Conservation (phyloP, 768 basidiomycete genomes). For the Gloeopeniophorella convolvens region DNA sequence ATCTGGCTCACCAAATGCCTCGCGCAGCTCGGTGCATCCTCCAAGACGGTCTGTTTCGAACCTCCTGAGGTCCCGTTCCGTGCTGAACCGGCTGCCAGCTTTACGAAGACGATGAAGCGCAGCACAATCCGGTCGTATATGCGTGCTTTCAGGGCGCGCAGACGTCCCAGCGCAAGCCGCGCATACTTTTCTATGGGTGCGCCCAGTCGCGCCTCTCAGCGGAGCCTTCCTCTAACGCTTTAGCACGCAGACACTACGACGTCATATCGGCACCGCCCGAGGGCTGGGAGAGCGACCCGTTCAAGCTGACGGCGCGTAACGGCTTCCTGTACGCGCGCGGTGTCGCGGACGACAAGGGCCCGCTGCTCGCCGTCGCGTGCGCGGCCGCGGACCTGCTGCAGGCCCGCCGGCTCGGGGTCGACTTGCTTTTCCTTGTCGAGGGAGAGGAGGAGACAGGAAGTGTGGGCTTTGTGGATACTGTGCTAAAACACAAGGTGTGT, state of each 20-base stretch:
- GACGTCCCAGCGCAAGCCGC: slow-evolving; percentile 47
- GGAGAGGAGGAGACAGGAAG: slow-evolving; percentile 98
- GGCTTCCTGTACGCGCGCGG: slow-evolving; percentile 90
- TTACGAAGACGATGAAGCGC: slow-evolving; percentile 55
- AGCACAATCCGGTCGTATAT: slow-evolving; percentile 78
- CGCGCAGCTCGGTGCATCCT: slow-evolving; percentile 79
- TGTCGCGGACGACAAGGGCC: slow-evolving; percentile 93
- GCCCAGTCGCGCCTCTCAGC: slow-evolving; percentile 18
- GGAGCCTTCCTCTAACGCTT: not conserved
- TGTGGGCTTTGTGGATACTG: slow-evolving; percentile 73
- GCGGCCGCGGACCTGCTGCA: slow-evolving; percentile 80
- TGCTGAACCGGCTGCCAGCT: too few relatives aligned
- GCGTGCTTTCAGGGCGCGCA: slow-evolving; percentile 78
- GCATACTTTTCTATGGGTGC: slow-evolving; percentile 89
- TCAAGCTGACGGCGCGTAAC: slow-evolving; percentile 71
- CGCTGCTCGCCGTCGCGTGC: slow-evolving; percentile 84
- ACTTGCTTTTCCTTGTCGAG: slow-evolving; percentile 87
- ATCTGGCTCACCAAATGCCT: slow-evolving; percentile 89
- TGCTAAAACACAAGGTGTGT: slow-evolving; percentile 64
- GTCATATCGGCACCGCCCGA: slow-evolving; percentile 76
- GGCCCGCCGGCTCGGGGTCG: slow-evolving; percentile 68
- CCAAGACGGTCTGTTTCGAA: slow-evolving; percentile 26
- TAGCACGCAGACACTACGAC: slow-evolving; percentile 75
- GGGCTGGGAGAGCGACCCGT: slow-evolving; percentile 84
- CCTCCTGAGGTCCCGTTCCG: not conserved